phyloP scores from a whole-genome alignment of 1,284 basidiomycete genomes.

The Volvariella surrecta region DNA sequence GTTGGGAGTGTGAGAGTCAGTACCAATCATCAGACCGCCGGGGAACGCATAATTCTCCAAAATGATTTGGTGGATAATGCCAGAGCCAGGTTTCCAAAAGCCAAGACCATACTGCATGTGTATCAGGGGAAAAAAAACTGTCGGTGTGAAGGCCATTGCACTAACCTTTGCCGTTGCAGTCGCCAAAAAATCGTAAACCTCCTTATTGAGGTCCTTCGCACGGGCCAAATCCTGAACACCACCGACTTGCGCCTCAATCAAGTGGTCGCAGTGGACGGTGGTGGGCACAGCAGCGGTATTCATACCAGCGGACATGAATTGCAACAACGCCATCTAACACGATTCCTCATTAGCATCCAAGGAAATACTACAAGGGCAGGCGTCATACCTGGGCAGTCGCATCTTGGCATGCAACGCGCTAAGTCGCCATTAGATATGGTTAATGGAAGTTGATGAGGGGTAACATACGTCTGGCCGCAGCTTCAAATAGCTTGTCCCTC shows the following conservation, averaged over 20 bases:
- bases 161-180: slow-evolving; percentile 83
- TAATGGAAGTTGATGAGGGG: slow-evolving; percentile 4
- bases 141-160: neutral
- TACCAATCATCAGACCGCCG: slow-evolving; percentile 99
- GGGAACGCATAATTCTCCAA: slow-evolving; percentile 99
- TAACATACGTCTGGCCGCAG: slow-evolving; percentile 85
- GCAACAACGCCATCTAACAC: slow-evolving; percentile 92
- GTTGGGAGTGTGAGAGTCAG: slow-evolving; percentile 98
- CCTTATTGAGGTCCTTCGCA: slow-evolving; percentile 93
- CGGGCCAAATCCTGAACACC: slow-evolving; percentile 91
- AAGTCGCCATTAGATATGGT: slow-evolving; percentile 12
- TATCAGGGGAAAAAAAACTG: slow-evolving; percentile 2
- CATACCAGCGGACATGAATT: slow-evolving; percentile 99
- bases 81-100: slow-evolving; percentile 99
- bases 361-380: slow-evolving; percentile 7
- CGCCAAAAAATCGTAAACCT: slow-evolving; percentile 99
- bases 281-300: slow-evolving; percentile 96
- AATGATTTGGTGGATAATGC: slow-evolving; percentile 97
- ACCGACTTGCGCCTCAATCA: slow-evolving; percentile 96
- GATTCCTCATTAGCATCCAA: slow-evolving; percentile 24
- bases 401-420: slow-evolving; percentile 99
- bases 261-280: slow-evolving; percentile 98
- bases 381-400: slow-evolving; percentile 80
- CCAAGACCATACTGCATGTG: slow-evolving; percentile 82
- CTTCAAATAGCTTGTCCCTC: slow-evolving; percentile 91